Evolutionary conservation across 1,284 basidiomycete species (phyloP).

Genomic region (Kalmanozyma brasiliensis): DNA sequence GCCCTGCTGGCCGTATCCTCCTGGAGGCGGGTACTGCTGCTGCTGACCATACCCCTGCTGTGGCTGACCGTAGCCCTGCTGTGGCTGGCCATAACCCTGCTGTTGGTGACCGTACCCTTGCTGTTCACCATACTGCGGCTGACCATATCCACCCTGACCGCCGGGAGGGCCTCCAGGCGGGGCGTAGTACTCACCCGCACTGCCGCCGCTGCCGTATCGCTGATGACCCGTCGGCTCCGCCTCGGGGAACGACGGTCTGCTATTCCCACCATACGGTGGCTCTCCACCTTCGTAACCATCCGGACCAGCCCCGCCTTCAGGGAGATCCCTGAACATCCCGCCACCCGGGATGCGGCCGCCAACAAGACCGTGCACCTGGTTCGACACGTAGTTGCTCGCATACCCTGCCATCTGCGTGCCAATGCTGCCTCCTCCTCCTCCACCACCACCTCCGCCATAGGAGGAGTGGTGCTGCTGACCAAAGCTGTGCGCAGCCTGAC

Average conservation of each 20-base stretch:
- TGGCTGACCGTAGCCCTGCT: slow-evolving; percentile 16
- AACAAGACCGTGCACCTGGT: slow-evolving; percentile 42
- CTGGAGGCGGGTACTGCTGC: slow-evolving; percentile 21
- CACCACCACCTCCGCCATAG: slow-evolving; percentile 17
- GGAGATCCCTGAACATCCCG: slow-evolving; percentile 37
- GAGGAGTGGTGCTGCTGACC: slow-evolving; percentile 14
- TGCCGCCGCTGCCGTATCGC: slow-evolving; percentile 14
- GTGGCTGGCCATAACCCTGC: slow-evolving; percentile 11
- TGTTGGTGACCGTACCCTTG: slow-evolving; percentile 16
- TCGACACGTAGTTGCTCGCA: slow-evolving; percentile 44
- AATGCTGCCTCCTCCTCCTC: slow-evolving; percentile 31
- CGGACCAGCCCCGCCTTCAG: slow-evolving; percentile 8
- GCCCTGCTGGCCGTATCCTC: slow-evolving; percentile 19
- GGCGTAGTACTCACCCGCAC: slow-evolving; percentile 12
- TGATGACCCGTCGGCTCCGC: slow-evolving; percentile 37
- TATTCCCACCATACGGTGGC: slow-evolving; percentile 24
- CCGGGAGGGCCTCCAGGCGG: slow-evolving; percentile 23
- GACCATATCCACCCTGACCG: slow-evolving; percentile 24
- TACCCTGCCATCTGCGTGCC: slow-evolving; percentile 44
- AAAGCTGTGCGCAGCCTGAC: slow-evolving; percentile 49
- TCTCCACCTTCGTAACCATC: slow-evolving; percentile 14
- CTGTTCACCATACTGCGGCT: slow-evolving; percentile 22
- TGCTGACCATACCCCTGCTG: slow-evolving; percentile 15
- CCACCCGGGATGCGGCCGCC: slow-evolving; percentile 37
- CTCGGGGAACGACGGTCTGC: slow-evolving; percentile 37